Evolutionary conservation across 805 yeast species (phyloP), one percentile per base, ranked within the genome.

Genomic region (Myxozyma nipponensis): DNA sequence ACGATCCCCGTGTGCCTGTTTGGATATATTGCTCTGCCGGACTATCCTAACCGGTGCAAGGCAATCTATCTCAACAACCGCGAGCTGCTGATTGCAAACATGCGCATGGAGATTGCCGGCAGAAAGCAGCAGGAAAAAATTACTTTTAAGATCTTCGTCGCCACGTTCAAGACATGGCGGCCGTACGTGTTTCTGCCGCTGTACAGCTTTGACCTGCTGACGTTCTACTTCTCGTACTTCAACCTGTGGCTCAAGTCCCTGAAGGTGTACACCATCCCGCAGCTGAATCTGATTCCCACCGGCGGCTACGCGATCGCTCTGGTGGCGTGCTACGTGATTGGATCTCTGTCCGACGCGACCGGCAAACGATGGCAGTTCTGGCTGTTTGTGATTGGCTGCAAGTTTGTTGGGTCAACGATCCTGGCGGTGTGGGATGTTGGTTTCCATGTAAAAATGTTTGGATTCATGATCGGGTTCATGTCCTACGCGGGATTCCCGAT

Each of bases 21-120:
- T 4, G 75, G 75, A 0, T 64, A 69, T 53, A 69, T 73, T 45
- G 63, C 71, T 2, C 69, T 77, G 42, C 83, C 82, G 3, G 81
- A 78, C 36, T 79, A 83, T 19, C 84, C 52, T 5, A 39, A 32
- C 44, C 17, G 34, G 6, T 44, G 49, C 37, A 18, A 28, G 22
- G 48, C 52, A 17, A 26, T 48, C n/a, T 52, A 44, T 28, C 47
- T 52, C 26, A 46, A 26, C 35, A 15, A 32, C 6, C 30, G 48
- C 2, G 53, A 52, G n/a, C 25, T 41, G 3, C 43, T 40, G 15
- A 42, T 52, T 24, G 54, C 50, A 2, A 37, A 42, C 22, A 26
- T 48, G 15, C 46, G 56, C 15, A 43, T 48, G 46, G 18, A 23
- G 3, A 38, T 36, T 10, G 39, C 40, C 2, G 56, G 56, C 2